These are phyloP conservation scores for Acanthamoeba healyi DNA, from an alignment of 208 protist genomes.

Conservation along the genomic window DNA sequence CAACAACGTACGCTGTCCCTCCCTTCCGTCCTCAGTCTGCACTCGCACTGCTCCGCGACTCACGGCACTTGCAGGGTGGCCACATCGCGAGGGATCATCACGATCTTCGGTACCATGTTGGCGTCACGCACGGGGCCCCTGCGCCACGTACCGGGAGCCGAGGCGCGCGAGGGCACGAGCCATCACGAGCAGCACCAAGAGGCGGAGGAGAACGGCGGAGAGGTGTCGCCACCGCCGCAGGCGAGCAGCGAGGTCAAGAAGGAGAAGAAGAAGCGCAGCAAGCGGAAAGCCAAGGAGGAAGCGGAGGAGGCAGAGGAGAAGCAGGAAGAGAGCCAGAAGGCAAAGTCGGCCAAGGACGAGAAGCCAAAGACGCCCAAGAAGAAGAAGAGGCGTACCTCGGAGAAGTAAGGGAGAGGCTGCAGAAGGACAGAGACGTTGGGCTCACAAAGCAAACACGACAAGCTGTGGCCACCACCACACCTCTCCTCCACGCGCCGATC, in stretches of 20 bases:
- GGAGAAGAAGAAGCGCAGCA: not conserved
- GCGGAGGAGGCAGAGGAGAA: not conserved
- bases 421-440: too few species aligned
- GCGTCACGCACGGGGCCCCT: not conserved
- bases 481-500: too few species aligned
- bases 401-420: not conserved
- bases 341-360: not conserved
- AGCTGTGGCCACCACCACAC: too few species aligned
- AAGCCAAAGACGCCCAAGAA: not conserved
- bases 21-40: not conserved
- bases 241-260: not conserved
- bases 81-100: constrained; percentile 31
- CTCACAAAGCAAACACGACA: too few species aligned
- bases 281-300: not conserved
- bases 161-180: not conserved
- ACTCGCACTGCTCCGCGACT: not conserved
- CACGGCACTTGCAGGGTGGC: not conserved
- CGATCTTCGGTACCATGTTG: constrained; percentile 22
- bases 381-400: not conserved
- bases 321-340: not conserved
- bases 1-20: not conserved
- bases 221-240: not conserved
- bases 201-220: not conserved
- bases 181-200: not conserved
- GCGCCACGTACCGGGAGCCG: too few species aligned